Conservation (phyloP, 352 stramenopile species). For the Phytopythium montanum region DNA sequence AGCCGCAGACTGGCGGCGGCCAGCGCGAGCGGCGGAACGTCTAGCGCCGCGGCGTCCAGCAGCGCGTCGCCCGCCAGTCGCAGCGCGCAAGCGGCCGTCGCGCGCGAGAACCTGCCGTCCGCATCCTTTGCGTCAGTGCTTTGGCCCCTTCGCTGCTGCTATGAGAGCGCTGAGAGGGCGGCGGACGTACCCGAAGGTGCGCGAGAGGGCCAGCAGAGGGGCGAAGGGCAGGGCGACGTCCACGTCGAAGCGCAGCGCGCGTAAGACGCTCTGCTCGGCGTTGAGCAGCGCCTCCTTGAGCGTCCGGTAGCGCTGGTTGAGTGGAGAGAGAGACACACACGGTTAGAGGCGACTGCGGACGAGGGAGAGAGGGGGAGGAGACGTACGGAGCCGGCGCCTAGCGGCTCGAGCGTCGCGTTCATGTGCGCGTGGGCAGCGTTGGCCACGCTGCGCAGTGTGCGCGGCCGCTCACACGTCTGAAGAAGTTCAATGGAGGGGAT, state of each 20-base stretch:
- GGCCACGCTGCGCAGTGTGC: slow-evolving; percentile 43
- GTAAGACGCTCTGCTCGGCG: slow-evolving; percentile 46
- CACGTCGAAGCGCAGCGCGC: slow-evolving; percentile 43
- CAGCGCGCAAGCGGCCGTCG: slow-evolving; percentile 33
- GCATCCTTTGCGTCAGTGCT: too few species aligned
- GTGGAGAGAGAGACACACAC: slow-evolving; percentile 4
- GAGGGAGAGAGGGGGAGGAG: not conserved
- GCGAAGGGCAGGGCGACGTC: slow-evolving; percentile 33
- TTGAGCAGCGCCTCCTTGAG: slow-evolving; percentile 48
- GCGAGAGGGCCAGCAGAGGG: slow-evolving; percentile 33
- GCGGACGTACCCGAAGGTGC: slow-evolving; percentile 14
- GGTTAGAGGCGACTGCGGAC: not conserved
- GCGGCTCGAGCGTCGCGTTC: slow-evolving; percentile 20
- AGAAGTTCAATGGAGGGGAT: too few species aligned
- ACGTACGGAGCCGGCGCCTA: slow-evolving; percentile 31
- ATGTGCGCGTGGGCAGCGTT: slow-evolving; percentile 42
- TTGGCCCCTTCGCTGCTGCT: not conserved
- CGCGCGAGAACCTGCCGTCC: slow-evolving; percentile 21
- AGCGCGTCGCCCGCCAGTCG: slow-evolving; percentile 34
- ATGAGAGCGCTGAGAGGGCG: too few species aligned
- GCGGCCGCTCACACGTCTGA: slow-evolving; percentile 43
- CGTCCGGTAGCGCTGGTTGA: slow-evolving; percentile 27
- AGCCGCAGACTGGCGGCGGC: slow-evolving; percentile 28
- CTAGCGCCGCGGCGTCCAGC: slow-evolving; percentile 18
- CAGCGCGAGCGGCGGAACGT: slow-evolving; percentile 23